These are phyloP conservation scores for Yamagishiella unicocca DNA, from an alignment of 139 green algal genomes.

Conservation along the genomic window DNA sequence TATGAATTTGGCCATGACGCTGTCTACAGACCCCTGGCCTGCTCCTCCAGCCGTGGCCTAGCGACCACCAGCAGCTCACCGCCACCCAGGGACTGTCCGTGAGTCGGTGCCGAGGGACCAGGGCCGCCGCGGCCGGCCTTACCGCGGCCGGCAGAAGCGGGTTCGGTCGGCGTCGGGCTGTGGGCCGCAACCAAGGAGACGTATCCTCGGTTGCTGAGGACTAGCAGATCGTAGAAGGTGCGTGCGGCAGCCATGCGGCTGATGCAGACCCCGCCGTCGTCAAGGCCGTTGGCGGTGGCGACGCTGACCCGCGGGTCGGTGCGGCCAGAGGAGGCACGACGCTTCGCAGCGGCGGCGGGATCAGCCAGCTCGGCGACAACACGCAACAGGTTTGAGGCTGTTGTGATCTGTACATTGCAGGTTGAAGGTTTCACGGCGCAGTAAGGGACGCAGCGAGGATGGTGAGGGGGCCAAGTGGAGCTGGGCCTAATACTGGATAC, in stretches of 20 bases:
- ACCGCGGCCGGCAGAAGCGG: too few relatives aligned
- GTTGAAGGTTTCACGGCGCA: too few relatives aligned
- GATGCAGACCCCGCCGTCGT: background rate
- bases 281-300: too few relatives aligned
- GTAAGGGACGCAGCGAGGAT: too few relatives aligned
- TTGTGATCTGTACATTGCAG: too few relatives aligned
- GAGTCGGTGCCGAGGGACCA: too few relatives aligned
- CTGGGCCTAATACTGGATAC: too few relatives aligned
- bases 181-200: background rate
- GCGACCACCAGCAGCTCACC: conserved; percentile 9
- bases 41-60: conserved; percentile 1
- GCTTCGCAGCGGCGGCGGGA: background rate
- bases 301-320: background rate
- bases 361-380: background rate
- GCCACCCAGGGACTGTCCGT: background rate
- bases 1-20: too few relatives aligned
- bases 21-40: too few relatives aligned
- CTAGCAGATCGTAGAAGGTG: conserved; percentile 46
- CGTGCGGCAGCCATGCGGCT: conserved; percentile 37
- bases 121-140: too few relatives aligned
- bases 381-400: background rate
- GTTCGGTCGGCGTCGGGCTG: too few relatives aligned
- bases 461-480: too few relatives aligned
- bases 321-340: background rate
- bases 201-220: conserved; percentile 43